phyloP scores from a whole-genome alignment of 345 rosid genomes.

The Rhodomyrtus tomentosa region DNA sequence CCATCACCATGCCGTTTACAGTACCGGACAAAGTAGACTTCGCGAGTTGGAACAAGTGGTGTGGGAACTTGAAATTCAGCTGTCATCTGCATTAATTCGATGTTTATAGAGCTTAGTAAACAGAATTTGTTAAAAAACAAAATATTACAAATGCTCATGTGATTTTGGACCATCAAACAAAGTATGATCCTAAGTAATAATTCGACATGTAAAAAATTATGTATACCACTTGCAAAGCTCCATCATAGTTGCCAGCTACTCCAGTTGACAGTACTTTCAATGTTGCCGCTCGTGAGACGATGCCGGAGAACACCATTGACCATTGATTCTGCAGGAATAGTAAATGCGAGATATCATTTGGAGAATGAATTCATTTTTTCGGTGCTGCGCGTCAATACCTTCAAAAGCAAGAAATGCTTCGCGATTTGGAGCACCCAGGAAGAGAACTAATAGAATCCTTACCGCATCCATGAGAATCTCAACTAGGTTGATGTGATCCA shows the following conservation, averaged over 20 bases:
- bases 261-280: slow-evolving; percentile 55
- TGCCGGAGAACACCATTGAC: slow-evolving; percentile 62
- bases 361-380: neutral
- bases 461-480: slow-evolving; percentile 84
- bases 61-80: slow-evolving; percentile 75
- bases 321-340: slow-evolving; percentile 49
- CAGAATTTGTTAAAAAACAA: neutral
- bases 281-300: slow-evolving; percentile 56
- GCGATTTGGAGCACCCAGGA: neutral
- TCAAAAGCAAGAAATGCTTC: neutral
- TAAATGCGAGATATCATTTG: neutral
- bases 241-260: slow-evolving; percentile 56
- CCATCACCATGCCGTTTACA: slow-evolving; percentile 70
- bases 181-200: neutral
- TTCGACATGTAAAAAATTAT: neutral
- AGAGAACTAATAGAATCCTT: neutral
- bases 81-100: slow-evolving; percentile 41
- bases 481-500: slow-evolving; percentile 58
- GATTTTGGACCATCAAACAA: neutral
- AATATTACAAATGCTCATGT: neutral
- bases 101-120: neutral
- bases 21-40: slow-evolving; percentile 59
- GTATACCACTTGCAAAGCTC: slow-evolving; percentile 52
- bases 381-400: neutral
- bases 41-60: slow-evolving; percentile 74